These are phyloP conservation scores for Sporothrix sp. DNA, from an alignment of 2,329 filamentous ascomycete genomes.

Conservation along the genomic window DNA sequence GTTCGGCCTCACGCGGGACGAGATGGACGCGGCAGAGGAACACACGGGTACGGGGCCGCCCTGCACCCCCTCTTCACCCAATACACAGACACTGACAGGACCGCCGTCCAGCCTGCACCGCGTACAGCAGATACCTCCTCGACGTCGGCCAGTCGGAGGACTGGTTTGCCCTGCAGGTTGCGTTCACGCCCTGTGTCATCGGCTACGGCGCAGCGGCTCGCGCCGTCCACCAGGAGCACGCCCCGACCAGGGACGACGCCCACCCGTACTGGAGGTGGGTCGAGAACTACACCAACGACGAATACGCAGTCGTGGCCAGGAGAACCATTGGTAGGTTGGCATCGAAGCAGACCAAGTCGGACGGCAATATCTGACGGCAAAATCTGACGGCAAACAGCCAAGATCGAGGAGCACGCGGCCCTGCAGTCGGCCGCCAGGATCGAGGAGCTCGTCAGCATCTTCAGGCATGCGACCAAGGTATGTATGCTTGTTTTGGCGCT, in stretches of 20 bases:
- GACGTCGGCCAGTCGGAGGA: slow-evolving; percentile 83
- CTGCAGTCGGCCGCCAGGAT: slow-evolving; percentile 64
- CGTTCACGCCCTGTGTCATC: slow-evolving; percentile 78
- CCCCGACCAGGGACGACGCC: slow-evolving; percentile 46
- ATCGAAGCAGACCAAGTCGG: slow-evolving; percentile 21
- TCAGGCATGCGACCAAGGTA: slow-evolving; percentile 78
- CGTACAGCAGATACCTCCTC: slow-evolving; percentile 47
- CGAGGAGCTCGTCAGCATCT: slow-evolving; percentile 75
- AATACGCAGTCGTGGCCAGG: slow-evolving; percentile 64
- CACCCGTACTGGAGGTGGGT: slow-evolving; percentile 89
- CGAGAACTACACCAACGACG: slow-evolving; percentile 72
- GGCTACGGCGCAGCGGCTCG: slow-evolving; percentile 75
- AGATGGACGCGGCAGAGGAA: slow-evolving; percentile 67
- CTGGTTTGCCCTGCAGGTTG: slow-evolving; percentile 77
- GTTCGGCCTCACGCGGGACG: slow-evolving; percentile 64
- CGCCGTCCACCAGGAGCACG: slow-evolving; percentile 53
- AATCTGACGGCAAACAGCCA: slow-evolving; percentile 28
- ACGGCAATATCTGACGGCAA: not conserved
- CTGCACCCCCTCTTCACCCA: not conserved
- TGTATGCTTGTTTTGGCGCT: too few species aligned
- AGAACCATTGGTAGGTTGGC: slow-evolving; percentile 53
- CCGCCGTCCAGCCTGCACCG: slow-evolving; percentile 34
- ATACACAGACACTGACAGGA: not conserved
- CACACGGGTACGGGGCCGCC: slow-evolving; percentile 47
- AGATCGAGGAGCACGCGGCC: slow-evolving; percentile 61